phyloP scores from a whole-genome alignment of 163 green algal genomes.

The Scenedesmus sp. region DNA sequence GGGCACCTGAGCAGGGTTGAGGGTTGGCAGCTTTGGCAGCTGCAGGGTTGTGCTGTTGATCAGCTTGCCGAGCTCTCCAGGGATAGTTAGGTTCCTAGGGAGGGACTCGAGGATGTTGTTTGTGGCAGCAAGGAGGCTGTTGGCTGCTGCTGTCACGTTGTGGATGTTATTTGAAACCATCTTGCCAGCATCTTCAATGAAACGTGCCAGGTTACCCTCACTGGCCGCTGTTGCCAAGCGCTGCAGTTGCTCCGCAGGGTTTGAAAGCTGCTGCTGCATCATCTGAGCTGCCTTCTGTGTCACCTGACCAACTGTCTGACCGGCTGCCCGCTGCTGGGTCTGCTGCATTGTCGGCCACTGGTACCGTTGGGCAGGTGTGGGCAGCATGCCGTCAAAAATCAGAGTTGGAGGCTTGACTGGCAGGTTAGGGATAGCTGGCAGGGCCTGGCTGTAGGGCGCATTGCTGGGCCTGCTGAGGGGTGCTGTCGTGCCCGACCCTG shows the following conservation, averaged over 20 bases:
- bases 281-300: neutral
- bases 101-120: neutral
- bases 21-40: neutral
- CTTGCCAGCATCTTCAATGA: neutral
- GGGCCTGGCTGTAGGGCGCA: neutral
- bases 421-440: neutral
- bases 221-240: neutral
- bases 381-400: neutral
- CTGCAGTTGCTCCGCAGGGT: neutral
- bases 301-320: neutral
- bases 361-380: neutral
- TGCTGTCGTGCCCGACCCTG: neutral
- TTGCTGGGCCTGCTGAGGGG: neutral
- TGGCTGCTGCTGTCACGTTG: neutral
- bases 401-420: neutral
- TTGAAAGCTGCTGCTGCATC: neutral
- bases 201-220: neutral
- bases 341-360: neutral
- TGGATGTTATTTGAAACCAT: neutral
- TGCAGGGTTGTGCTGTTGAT: slow-evolving; percentile 8
- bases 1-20: neutral
- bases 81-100: neutral
- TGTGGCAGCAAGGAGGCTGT: neutral
- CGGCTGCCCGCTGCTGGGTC: neutral
- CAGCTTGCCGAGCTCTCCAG: neutral